Evolutionary conservation across 1,284 basidiomycete species (phyloP), one percentile per base, ranked within the genome.

Genomic region (Porodaedalea pini): DNA sequence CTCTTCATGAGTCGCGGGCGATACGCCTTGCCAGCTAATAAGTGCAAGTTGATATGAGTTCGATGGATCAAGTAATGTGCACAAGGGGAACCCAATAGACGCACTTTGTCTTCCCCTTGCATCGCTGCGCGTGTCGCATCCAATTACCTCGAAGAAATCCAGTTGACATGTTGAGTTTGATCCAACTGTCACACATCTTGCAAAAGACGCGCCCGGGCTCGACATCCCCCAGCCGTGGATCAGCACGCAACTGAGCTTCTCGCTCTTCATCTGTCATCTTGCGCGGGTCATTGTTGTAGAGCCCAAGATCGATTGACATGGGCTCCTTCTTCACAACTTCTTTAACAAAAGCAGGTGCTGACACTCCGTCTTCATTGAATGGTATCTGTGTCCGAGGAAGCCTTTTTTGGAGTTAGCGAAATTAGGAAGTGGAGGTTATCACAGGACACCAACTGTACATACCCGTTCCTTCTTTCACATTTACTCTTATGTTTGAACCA

Each of bases 161-260:
- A 7, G 34, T 54, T n/a, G 50, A 23, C 27, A 40, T 31, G 37
- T 61, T 61, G 21, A 61, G 56, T 44, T 52, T 61, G 44, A 61
- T 61, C 59, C 59, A 61, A 32, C 34, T 41, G 17, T 53, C 44
- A 37, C 59, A 61, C 45, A 57, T 61, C 43, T 49, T 55, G 40
- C 59, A 61, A 8, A 57, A 51, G 13, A 61, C 59, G 5, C 59
- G 56, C 5, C 59, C 59, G 7, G 56, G 54, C 47, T 64, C 63
- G 15, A 64, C 63, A 31, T 13, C 50, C 10, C 43, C 54, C 15
- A 32, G 32, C n/a, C 63, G 55, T 13, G 63, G 59, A 43, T 64
- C 63, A 21, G 54, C 57, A 19, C 57, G 61, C 21, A 64, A 47
- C 34, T 56, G n/a, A 32, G 60, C 57, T 21, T 58, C 59, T 21